Percentiles rank a stretch among this genome's conserved stretches.
These are phyloP conservation scores for Rhexocercosporidium sp. DNA, from an alignment of 2,329 filamentous ascomycete genomes.

Conservation along the genomic window DNA sequence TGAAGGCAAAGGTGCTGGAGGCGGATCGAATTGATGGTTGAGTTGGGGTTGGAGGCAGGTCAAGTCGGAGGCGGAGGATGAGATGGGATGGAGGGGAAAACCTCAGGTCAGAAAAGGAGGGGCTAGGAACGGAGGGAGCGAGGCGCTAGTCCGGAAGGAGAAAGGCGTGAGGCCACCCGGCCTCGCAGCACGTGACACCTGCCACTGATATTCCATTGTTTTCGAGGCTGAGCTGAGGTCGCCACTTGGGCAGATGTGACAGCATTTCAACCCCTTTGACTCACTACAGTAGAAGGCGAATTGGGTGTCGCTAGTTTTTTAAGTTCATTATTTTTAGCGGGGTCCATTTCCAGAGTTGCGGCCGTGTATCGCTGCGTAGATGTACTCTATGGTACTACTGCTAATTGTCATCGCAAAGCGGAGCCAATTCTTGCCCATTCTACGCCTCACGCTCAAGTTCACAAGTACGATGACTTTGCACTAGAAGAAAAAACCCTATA, in stretches of 20 bases:
- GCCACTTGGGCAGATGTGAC: not conserved
- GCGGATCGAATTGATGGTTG: constrained; percentile 8
- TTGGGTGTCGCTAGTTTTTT: too few species aligned
- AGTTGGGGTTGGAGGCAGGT: not conserved
- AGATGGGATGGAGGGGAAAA: not conserved
- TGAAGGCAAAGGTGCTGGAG: not conserved
- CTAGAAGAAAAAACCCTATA: too few species aligned
- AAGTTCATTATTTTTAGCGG: too few species aligned
- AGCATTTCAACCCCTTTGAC: not conserved
- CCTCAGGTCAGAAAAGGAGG: not conserved
- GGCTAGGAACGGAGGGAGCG: not conserved
- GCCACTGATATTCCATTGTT: not conserved
- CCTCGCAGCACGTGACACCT: not conserved
- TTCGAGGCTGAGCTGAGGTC: not conserved
- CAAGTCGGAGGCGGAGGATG: not conserved
- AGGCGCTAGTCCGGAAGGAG: not conserved
- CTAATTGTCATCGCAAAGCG: too few species aligned
- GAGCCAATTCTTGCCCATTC: too few species aligned
- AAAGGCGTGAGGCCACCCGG: not conserved
- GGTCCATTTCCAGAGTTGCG: too few species aligned
- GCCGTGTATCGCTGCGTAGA: too few species aligned
- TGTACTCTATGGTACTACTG: too few species aligned
- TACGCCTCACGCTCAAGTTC: too few species aligned
- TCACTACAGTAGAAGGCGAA: too few species aligned
- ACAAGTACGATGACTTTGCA: too few species aligned